phyloP scores from a whole-genome alignment of 441 rosid species.

The Eruca vesicaria region DNA sequence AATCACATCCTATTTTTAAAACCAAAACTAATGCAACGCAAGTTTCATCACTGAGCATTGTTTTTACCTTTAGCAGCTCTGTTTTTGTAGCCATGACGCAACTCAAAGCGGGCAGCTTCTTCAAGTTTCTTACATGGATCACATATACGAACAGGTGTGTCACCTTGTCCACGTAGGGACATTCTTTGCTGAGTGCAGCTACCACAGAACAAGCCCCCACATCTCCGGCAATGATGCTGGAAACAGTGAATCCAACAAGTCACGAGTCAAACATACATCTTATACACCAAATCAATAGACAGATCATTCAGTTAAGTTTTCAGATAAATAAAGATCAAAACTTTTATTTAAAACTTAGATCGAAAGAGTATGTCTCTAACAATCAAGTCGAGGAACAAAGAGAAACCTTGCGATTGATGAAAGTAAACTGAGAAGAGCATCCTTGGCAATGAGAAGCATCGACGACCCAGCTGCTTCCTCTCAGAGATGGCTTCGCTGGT shows the following conservation, averaged over 20 bases:
- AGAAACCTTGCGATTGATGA: constrained; percentile 97
- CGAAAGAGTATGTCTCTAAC: constrained; percentile 9
- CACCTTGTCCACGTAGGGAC: constrained; percentile 89
- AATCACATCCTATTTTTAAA: background rate
- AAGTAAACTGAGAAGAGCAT: constrained; percentile 88
- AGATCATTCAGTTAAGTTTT: background rate
- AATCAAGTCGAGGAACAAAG: background rate
- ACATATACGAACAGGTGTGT: constrained; percentile 86
- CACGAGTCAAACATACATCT: background rate
- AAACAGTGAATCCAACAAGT: constrained; percentile 17
- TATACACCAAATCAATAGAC: constrained; percentile 6
- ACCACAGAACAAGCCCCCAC: constrained; percentile 85
- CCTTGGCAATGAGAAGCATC: constrained; percentile 97
- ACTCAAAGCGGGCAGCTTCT: constrained; percentile 92
- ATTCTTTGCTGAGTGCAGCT: constrained; percentile 77
- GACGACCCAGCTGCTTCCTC: constrained; percentile 82
- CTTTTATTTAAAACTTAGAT: constrained; percentile 14
- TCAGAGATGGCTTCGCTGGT: constrained; percentile 80
- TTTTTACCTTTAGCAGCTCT: constrained; percentile 60
- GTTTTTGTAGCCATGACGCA: constrained; percentile 63
- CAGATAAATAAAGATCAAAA: background rate
- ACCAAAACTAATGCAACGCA: background rate
- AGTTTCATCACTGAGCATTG: too few species aligned
- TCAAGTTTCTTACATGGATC: constrained; percentile 90
- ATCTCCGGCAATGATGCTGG: constrained; percentile 95